These are phyloP conservation scores for Monosporozyma yasuniensis DNA, from an alignment of 805 yeast species.

Conservation along the genomic window DNA sequence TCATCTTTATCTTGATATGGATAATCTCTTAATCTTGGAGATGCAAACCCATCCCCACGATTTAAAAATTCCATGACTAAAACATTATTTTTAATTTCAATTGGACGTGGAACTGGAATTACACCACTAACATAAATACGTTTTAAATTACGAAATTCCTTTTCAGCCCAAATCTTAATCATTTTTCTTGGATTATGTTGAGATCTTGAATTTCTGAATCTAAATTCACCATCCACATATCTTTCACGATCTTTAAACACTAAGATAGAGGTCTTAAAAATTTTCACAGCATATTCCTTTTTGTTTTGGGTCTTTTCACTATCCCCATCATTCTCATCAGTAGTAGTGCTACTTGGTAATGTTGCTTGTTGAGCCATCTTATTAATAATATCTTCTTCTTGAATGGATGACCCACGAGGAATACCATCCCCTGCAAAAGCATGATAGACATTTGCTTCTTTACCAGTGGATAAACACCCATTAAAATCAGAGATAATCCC, in stretches of 20 bases:
- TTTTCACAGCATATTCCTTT: conserved; percentile 77
- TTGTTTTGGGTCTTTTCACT: background rate
- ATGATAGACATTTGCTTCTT: conserved; percentile 97
- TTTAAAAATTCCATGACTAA: conserved; percentile 86
- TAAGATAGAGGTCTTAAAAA: conserved; percentile 89
- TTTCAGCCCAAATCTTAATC: conserved; percentile 98
- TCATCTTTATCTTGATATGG: conserved; percentile 60
- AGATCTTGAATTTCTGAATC: conserved; percentile 78
- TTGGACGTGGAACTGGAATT: conserved; percentile 89
- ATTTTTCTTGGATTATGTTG: conserved; percentile 92
- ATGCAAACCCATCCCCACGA: conserved; percentile 74
- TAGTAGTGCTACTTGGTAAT: background rate
- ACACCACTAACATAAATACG: conserved; percentile 62
- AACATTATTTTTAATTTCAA: conserved; percentile 81
- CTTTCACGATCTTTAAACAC: conserved; percentile 96
- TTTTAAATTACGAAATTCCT: conserved; percentile 87
- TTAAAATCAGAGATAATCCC: conserved; percentile 79
- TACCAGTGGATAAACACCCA: conserved; percentile 94
- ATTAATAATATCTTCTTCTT: conserved; percentile 3
- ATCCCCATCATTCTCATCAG: too few species aligned
- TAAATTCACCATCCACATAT: conserved; percentile 90
- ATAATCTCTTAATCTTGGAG: conserved; percentile 84
- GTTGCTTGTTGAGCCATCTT: background rate
- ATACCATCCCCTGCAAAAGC: conserved; percentile 38
- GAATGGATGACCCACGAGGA: background rate